phyloP scores from a whole-genome alignment of 495 filamentous ascomycete genomes.

The Podospora pseudopauciseta region DNA sequence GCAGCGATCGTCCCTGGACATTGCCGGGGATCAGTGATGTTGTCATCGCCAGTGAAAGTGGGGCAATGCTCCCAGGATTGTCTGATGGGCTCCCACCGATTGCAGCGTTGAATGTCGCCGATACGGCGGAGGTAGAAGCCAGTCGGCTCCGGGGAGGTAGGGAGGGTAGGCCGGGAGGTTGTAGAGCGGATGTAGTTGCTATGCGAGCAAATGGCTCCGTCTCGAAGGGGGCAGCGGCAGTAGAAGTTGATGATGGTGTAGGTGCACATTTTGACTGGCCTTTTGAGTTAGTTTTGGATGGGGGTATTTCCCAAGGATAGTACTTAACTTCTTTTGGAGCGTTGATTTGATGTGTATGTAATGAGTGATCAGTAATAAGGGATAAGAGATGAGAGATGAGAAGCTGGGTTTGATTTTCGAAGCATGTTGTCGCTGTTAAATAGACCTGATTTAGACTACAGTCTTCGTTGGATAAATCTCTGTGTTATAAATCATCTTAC shows the following conservation, averaged over 20 bases:
- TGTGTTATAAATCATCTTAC: no score
- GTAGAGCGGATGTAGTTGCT: not conserved
- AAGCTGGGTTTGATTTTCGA: no score
- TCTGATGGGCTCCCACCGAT: not conserved
- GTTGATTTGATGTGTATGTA: not conserved
- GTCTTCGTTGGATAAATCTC: not conserved
- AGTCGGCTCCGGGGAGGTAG: not conserved
- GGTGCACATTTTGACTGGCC: not conserved
- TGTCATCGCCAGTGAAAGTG: no score
- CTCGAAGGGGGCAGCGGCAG: not conserved
- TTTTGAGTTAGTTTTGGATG: not conserved
- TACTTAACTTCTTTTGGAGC: not conserved
- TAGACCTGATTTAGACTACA: not conserved
- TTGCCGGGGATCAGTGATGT: no score
- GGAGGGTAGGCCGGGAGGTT: not conserved
- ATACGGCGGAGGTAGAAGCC: slow-evolving; percentile 1
- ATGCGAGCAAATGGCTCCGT: not conserved
- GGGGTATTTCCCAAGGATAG: not conserved
- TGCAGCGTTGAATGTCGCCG: not conserved
- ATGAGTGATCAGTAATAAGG: not conserved
- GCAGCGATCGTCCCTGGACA: no score
- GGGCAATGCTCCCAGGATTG: not conserved
- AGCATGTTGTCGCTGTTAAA: not conserved
- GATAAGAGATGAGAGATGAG: not conserved
- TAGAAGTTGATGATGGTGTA: not conserved